These are phyloP conservation scores for Fusarium sp. DNA, from an alignment of 2,329 filamentous ascomycete genomes.

Conservation along the genomic window DNA sequence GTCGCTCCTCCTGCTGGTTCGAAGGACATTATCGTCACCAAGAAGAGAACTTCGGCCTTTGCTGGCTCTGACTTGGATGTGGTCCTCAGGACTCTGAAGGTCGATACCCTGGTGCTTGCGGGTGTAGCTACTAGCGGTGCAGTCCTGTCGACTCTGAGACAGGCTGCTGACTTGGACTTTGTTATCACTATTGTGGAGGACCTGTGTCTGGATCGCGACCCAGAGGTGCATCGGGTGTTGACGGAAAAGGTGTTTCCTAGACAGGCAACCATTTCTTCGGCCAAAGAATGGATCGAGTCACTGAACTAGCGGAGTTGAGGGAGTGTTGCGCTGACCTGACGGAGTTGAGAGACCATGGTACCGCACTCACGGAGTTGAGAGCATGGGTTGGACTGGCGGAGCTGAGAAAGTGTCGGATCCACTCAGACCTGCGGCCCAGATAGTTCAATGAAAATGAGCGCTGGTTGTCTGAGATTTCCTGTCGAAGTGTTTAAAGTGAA, in stretches of 20 bases:
- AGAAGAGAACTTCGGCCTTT: not conserved
- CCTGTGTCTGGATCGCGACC: not conserved
- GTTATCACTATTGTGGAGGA: not conserved
- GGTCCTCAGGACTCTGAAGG: not conserved
- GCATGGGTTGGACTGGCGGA: not conserved
- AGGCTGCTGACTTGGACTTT: not conserved
- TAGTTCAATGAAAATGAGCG: not conserved
- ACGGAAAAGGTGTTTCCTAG: slow-evolving; percentile 1
- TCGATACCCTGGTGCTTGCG: not conserved
- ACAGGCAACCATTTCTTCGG: slow-evolving; percentile 38
- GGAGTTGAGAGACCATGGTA: not conserved
- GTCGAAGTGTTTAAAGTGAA: not conserved
- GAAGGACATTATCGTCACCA: not conserved
- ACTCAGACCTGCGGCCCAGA: not conserved
- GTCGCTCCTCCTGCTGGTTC: not conserved
- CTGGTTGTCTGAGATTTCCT: not conserved
- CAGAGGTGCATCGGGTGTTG: not conserved
- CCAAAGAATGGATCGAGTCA: not conserved
- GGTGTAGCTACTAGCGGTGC: not conserved
- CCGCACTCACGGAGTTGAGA: not conserved
- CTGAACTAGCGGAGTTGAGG: not conserved
- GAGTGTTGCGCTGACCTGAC: not conserved
- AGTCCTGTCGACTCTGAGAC: not conserved
- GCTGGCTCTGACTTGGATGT: not conserved
- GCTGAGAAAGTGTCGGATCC: not conserved